Base-by-base conservation (phyloP, 306 rosid species). In the Prunus fruticosa region DNA sequence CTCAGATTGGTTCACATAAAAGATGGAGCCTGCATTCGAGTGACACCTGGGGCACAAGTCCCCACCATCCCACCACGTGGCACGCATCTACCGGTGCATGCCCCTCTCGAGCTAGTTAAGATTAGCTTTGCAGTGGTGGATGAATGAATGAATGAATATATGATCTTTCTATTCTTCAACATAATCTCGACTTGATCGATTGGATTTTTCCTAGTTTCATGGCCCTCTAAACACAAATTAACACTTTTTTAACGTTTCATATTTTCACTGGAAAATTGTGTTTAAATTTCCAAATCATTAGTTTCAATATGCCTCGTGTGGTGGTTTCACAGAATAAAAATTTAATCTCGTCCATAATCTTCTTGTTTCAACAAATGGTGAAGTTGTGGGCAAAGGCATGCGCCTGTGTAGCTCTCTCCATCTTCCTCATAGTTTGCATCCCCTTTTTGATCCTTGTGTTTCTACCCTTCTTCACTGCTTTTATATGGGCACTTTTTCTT, bases 321-420 rank as follows among this genome's bases (percentile, higher is more conserved):
- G 28, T 2, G 10, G n/a, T 16, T 13, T 57, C 38, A 20, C 13
- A 45, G 34, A 14, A 61, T 58, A 53, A 34, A n/a, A 14, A 41
- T 30, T 41, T 47, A 53, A 20, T 38, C 43, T 28, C 41, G 23
- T 28, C 41, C 4, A 15, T 8, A 15, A 4, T 52, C 2, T 6
- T 28, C 6, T 49, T 49, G 5, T 50, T 64, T 19, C 19, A 46
- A 25, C 53, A 28, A 4, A 9, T 78, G 6, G 8, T 78, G 2
- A 61, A 70, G 47, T 54, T 71, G 71, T 78, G 71, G 76, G 53
- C 49, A 62, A 70, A 45, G 76, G 53, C 58, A 38, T 58, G 63
- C 18, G 45, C 62, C 2, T 70, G 70, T 16, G 23, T 32, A 5
- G 38, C 46, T 16, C 43, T 78, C 53, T 63, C 76, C 45, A 14